Evolutionary conservation across 2,329 filamentous ascomycete species (phyloP).

Genomic region (Penicillium olsonii): DNA sequence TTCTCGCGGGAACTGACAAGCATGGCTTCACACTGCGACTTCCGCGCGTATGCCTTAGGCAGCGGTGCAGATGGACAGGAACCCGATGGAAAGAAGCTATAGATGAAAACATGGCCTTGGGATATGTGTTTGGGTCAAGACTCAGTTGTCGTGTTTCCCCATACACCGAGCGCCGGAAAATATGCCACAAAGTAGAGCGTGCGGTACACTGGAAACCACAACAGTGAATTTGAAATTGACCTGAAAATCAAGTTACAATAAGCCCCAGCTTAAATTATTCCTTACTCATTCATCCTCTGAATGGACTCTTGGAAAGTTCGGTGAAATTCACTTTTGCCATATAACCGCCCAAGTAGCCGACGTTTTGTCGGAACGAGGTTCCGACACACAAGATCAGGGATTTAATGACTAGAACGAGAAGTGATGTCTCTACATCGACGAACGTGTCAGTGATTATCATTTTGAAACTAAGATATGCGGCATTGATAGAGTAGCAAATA

Average conservation of each 20-base stretch:
- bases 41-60: neutral
- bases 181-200: too few species aligned
- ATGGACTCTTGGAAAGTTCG: neutral
- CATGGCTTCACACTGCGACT: neutral
- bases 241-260: too few species aligned
- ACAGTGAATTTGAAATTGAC: too few species aligned
- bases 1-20: neutral
- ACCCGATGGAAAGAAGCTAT: neutral
- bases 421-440: too few species aligned
- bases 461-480: too few species aligned
- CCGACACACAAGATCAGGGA: neutral
- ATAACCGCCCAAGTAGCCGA: slow-evolving; percentile 12
- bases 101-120: neutral
- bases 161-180: too few species aligned
- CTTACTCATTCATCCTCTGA: neutral
- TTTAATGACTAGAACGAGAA: too few species aligned
- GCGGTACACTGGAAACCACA: too few species aligned
- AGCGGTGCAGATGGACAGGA: neutral
- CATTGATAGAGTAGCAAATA: too few species aligned
- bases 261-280: neutral
- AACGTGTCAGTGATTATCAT: too few species aligned
- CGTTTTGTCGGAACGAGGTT: neutral
- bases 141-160: neutral
- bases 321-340: slow-evolving; percentile 5
- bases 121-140: too few species aligned